Conservation (phyloP, 1,284 basidiomycete genomes). For the Bjerkandera adusta region DNA sequence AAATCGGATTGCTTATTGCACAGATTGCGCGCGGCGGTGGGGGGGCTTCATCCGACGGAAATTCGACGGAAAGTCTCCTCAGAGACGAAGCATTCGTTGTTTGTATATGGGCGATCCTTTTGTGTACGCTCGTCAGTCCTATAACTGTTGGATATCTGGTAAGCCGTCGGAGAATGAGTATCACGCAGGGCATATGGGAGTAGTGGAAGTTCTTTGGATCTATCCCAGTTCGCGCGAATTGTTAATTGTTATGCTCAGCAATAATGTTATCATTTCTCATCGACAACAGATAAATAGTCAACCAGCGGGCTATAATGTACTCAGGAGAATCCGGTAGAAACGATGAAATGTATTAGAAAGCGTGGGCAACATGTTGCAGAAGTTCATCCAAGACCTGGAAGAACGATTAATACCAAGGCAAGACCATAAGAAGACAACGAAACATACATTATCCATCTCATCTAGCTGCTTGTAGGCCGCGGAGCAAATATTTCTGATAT, state of each 20-base stretch:
- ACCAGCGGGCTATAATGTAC: background rate
- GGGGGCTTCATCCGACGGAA: too few relatives aligned
- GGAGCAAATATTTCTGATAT: constrained; percentile 69
- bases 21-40: constrained; percentile 1
- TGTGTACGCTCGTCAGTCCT: constrained; percentile 48
- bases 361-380: constrained; percentile 24
- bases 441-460: constrained; percentile 72
- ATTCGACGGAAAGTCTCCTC: constrained; percentile 32
- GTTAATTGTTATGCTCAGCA: too few relatives aligned
- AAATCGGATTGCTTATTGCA: constrained; percentile 36
- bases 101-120: constrained; percentile 46
- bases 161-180: constrained; percentile 16
- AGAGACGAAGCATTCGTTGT: constrained; percentile 41
- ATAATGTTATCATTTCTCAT: too few relatives aligned
- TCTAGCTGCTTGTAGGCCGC: constrained; percentile 73
- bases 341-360: constrained; percentile 14
- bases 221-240: background rate
- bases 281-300: background rate
- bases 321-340: background rate
- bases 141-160: constrained; percentile 35
- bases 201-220: background rate
- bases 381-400: constrained; percentile 35
- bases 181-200: constrained; percentile 18
- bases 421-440: constrained; percentile 6
- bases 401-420: constrained; percentile 1